Conservation (phyloP, 371 early-diverging fungal genomes). For the Nematocida minor region DNA sequence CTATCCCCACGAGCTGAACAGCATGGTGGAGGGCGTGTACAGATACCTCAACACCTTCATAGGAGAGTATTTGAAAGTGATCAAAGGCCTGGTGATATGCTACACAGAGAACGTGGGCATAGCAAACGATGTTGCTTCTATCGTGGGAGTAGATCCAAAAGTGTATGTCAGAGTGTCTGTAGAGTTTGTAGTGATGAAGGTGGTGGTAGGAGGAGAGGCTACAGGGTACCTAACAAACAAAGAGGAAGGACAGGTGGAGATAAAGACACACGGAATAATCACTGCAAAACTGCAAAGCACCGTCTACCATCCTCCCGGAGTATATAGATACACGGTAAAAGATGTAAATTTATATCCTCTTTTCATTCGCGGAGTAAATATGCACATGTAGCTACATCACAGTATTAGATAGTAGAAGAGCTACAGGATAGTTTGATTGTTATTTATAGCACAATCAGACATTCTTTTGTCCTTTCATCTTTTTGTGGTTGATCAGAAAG, state of each 20-base stretch:
- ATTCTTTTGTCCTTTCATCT: too few relatives aligned
- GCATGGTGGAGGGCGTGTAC: slow-evolving; percentile 4
- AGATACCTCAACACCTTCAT: slow-evolving; percentile 2
- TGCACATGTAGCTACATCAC: too few relatives aligned
- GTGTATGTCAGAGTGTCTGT: slow-evolving; percentile 34
- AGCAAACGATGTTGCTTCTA: background rate
- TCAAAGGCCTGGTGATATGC: slow-evolving; percentile 33
- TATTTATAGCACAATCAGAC: too few relatives aligned
- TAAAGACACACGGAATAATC: background rate
- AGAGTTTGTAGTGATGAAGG: slow-evolving; percentile 24
- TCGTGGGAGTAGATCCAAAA: slow-evolving; percentile 2
- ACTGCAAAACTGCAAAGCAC: background rate
- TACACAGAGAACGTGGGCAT: slow-evolving; percentile 15
- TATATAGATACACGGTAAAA: background rate
- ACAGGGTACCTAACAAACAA: background rate
- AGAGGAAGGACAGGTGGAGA: too few relatives aligned
- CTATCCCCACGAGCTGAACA: background rate
- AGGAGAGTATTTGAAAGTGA: slow-evolving; percentile 22
- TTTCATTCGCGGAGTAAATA: too few relatives aligned
- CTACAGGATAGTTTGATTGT: too few relatives aligned
- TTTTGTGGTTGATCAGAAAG: too few relatives aligned
- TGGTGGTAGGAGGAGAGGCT: background rate
- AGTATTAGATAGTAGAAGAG: too few relatives aligned
- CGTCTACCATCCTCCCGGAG: too few relatives aligned
- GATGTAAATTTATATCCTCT: background rate